These are phyloP conservation scores for Grosmannia penicillata DNA, from an alignment of 2,329 filamentous ascomycete genomes.

Conservation along the genomic window DNA sequence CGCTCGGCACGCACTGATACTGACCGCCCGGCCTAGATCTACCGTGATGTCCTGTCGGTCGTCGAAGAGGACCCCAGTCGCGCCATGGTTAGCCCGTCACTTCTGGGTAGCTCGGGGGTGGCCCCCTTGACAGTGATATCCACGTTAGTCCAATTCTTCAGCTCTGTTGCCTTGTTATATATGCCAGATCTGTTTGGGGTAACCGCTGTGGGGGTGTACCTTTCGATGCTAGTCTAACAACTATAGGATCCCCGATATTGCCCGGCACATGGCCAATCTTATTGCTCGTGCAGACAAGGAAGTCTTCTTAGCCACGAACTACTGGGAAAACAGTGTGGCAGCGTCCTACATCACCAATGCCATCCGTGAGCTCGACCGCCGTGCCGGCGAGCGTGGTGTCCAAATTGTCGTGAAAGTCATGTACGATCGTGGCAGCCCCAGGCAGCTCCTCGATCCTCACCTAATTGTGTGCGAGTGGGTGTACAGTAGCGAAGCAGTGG, in stretches of 20 bases:
- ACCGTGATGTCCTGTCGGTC: slow-evolving; percentile 46
- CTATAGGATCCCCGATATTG: slow-evolving; percentile 47
- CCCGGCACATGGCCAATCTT: slow-evolving; percentile 60
- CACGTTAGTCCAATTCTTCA: slow-evolving; percentile 18
- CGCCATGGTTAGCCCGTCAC: slow-evolving; percentile 35
- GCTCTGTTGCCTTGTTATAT: neutral
- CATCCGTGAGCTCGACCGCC: slow-evolving; percentile 51
- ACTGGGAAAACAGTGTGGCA: slow-evolving; percentile 57
- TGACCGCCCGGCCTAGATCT: slow-evolving; percentile 30
- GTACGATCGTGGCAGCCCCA: slow-evolving; percentile 55
- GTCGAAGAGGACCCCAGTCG: slow-evolving; percentile 34
- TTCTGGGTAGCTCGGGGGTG: slow-evolving; percentile 41
- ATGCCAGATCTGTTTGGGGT: neutral
- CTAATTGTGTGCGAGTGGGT: slow-evolving; percentile 40
- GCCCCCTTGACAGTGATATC: slow-evolving; percentile 57
- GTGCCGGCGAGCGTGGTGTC: slow-evolving; percentile 41
- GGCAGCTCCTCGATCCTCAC: slow-evolving; percentile 52
- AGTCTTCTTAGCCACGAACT: slow-evolving; percentile 61
- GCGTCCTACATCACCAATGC: slow-evolving; percentile 53
- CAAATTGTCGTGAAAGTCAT: slow-evolving; percentile 57
- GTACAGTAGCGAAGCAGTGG: slow-evolving; percentile 42
- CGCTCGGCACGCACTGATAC: neutral
- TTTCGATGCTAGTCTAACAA: too few species aligned
- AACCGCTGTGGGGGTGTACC: too few species aligned
- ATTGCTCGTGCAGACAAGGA: slow-evolving; percentile 60